phyloP scores from a whole-genome alignment of 306 rosid species.

The Argentina anserina region DNA sequence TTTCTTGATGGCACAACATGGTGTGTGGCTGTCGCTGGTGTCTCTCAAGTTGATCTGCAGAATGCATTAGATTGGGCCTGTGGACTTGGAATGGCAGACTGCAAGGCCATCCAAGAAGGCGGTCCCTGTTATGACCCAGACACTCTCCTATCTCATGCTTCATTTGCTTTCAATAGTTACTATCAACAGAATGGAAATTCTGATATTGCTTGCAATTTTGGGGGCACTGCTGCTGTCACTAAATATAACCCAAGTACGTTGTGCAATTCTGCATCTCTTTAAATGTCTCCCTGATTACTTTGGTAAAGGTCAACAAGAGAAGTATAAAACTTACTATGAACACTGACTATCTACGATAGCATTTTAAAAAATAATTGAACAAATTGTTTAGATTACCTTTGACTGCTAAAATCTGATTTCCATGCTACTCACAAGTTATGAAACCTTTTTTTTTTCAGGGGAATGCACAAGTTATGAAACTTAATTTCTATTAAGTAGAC shows the following conservation, averaged over 20 bases:
- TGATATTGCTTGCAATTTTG: conserved; percentile 93
- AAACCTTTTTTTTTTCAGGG: no score
- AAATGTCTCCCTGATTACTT: background rate
- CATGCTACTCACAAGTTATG: no score
- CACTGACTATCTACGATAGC: background rate
- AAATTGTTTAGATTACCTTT: background rate
- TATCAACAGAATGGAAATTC: conserved; percentile 88
- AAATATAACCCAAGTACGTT: conserved; percentile 57
- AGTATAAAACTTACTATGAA: no score
- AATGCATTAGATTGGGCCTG: conserved; percentile 98
- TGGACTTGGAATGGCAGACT: conserved; percentile 73
- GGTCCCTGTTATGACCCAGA: conserved; percentile 69
- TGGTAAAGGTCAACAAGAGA: no score
- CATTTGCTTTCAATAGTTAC: conserved; percentile 76
- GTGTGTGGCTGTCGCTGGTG: conserved; percentile 88
- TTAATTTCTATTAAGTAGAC: no score
- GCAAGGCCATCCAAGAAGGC: conserved; percentile 57
- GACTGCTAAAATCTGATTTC: no score
- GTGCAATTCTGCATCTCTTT: conserved; percentile 6
- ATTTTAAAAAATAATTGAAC: background rate
- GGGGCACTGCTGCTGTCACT: conserved; percentile 74
- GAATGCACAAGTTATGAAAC: no score
- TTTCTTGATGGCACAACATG: conserved; percentile 82
- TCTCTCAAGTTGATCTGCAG: conserved; percentile 72
- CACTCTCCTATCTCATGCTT: conserved; percentile 84